Evolutionary conservation across 768 basidiomycete species (phyloP).

Genomic region (Rickenella mellea): DNA sequence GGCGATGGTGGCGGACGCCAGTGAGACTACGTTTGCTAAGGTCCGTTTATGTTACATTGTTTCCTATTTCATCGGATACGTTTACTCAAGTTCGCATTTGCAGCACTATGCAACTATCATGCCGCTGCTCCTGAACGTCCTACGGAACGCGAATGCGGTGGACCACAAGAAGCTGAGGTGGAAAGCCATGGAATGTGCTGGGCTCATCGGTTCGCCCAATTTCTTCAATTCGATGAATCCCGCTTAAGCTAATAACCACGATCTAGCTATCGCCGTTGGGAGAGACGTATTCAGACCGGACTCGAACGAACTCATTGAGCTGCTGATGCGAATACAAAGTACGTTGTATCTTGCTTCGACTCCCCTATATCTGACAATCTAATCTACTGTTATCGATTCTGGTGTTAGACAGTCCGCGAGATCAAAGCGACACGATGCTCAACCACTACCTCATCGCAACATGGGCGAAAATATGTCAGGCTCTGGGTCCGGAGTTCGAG

Average conservation of each 20-base stretch:
- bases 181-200: slow-evolving; percentile 90
- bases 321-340: slow-evolving; percentile 76
- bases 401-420: slow-evolving; percentile 50
- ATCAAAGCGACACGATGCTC: slow-evolving; percentile 63
- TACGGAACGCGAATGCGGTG: slow-evolving; percentile 58
- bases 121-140: slow-evolving; percentile 69
- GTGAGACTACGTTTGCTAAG: slow-evolving; percentile 69
- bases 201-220: slow-evolving; percentile 57
- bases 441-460: slow-evolving; percentile 74
- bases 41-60: slow-evolving; percentile 22
- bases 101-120: slow-evolving; percentile 74
- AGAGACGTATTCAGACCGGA: slow-evolving; percentile 71
- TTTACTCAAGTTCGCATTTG: background rate
- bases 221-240: background rate
- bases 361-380: background rate
- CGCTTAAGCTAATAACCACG: background rate
- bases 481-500: slow-evolving; percentile 76
- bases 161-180: slow-evolving; percentile 62
- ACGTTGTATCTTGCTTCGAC: slow-evolving; percentile 11
- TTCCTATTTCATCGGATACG: slow-evolving; percentile 1
- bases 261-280: slow-evolving; percentile 76
- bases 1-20: slow-evolving; percentile 84
- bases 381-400: background rate
- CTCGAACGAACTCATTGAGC: slow-evolving; percentile 58
- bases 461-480: slow-evolving; percentile 85